Base-by-base conservation (phyloP, 345 rosid species). In the Aquilaria malaccensis region DNA sequence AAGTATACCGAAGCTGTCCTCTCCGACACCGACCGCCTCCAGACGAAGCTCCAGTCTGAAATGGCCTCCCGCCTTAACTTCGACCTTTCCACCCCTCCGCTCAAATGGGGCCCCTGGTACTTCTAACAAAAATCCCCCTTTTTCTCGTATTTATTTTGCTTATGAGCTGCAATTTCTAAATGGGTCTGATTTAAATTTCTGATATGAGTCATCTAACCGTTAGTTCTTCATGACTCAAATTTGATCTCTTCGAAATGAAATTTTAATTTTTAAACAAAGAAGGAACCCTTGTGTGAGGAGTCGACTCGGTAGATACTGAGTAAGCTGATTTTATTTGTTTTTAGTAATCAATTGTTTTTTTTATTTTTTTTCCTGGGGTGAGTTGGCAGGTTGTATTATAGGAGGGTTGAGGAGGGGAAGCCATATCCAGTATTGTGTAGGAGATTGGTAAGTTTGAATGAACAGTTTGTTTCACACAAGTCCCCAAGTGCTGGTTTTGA, bases 61-160 rank as follows among this genome's bases (percentile, higher is more conserved):
- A 94, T 86, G 91, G 98, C 97, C 33, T 83, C 93, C 45, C 82
- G 96, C 37, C 53, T 94, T 75, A 77, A 93, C 37, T 79, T 72
- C 58, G 89, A 94, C 13, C 95, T 94, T 71, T 86, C 97, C 10
- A 90, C 97, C 2, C 91, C 95, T 82, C 95, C 99, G 12, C 67
- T 83, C 50, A 96, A 96, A 14, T 89, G 91, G 96, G 97, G 96
- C 47, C 96, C 97, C 22, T 93, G 97, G 98, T 85, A 73, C 2
- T 68, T 47, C 22, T 5, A 45, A 30, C n/a, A 58, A 57, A 29
- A 30, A 22, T 62, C 43, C 11, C 49, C 10, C 37, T 14, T 60
- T 60, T 14, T 9, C 11, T 13, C 11, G 13, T 43, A 9, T 13
- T 50, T 9, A 3, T 13, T 49, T 31, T 9, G 31, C 30, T 61